phyloP scores from a whole-genome alignment of 805 yeast genomes.

The Candida bentonensis region DNA sequence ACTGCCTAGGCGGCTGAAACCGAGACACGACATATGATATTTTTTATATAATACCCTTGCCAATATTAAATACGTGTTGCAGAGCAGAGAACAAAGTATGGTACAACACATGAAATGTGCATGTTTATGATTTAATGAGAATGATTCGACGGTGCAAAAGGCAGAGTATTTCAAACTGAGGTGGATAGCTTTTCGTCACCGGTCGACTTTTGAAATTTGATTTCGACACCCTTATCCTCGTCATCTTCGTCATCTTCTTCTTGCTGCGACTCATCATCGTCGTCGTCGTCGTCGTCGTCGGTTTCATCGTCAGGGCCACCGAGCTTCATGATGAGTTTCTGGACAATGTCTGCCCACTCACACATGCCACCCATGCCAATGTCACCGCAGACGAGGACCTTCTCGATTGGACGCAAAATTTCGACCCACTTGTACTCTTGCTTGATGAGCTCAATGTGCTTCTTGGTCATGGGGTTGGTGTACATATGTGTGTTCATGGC shows the following conservation, averaged over 20 bases:
- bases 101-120: too few species aligned
- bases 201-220: not conserved
- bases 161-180: not conserved
- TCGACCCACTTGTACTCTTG: conserved; percentile 93
- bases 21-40: too few species aligned
- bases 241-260: conserved; percentile 34
- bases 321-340: conserved; percentile 40
- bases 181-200: not conserved
- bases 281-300: conserved; percentile 21
- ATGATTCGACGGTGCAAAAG: too few species aligned
- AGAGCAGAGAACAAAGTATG: too few species aligned
- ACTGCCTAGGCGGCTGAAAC: too few species aligned
- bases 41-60: too few species aligned
- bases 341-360: conserved; percentile 93
- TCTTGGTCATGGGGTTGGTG: conserved; percentile 75
- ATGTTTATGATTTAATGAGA: too few species aligned
- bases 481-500: conserved; percentile 93
- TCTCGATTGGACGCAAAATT: conserved; percentile 85
- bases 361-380: conserved; percentile 99
- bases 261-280: conserved; percentile 23
- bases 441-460: conserved; percentile 56
- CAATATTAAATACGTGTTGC: too few species aligned
- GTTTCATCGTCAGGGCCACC: conserved; percentile 29
- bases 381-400: conserved; percentile 88
- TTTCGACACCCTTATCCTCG: conserved; percentile 9